Conservation (phyloP, 441 rosid species). For the Erodium moschatum region DNA sequence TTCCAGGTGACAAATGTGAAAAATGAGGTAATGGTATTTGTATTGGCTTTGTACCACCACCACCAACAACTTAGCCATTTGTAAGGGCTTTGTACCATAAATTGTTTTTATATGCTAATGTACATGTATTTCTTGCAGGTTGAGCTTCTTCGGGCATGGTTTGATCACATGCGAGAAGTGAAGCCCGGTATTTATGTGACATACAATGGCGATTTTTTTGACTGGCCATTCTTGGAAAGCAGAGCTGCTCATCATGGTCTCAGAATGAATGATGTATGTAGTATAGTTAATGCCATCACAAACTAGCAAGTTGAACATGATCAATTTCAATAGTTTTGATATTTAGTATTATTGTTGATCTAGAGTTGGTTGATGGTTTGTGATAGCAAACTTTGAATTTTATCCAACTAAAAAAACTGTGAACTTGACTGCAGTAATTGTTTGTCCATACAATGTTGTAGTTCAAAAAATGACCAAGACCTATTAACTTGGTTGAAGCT, state of each 20-base stretch:
- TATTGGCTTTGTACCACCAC: conserved; percentile 1
- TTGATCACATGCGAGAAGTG: conserved; percentile 88
- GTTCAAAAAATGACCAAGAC: neutral
- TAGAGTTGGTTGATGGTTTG: conserved; percentile 7
- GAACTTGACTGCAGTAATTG: neutral
- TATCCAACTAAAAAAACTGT: neutral
- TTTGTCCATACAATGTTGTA: conserved; percentile 3
- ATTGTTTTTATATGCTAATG: conserved; percentile 14
- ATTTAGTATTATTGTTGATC: neutral
- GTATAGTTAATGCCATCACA: conserved; percentile 1
- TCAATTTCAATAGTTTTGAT: conserved; percentile 7
- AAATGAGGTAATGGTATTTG: conserved; percentile 53
- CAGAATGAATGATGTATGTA: conserved; percentile 75
- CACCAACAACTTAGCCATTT: no score
- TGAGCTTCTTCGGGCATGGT: conserved; percentile 78
- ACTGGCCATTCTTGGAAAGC: conserved; percentile 95
- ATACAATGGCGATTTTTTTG: conserved; percentile 92
- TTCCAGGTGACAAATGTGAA: conserved; percentile 77
- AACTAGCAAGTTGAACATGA: conserved; percentile 11
- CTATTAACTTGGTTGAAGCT: neutral
- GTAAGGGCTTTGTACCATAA: neutral
- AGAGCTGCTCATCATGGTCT: conserved; percentile 85
- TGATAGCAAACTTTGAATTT: neutral
- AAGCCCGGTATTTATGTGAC: conserved; percentile 97
- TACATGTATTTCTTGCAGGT: conserved; percentile 40